Evolutionary conservation across 202 grass and related monocot species (phyloP), one percentile per base, ranked within the genome.

Genomic region (Zoysia matrella): DNA sequence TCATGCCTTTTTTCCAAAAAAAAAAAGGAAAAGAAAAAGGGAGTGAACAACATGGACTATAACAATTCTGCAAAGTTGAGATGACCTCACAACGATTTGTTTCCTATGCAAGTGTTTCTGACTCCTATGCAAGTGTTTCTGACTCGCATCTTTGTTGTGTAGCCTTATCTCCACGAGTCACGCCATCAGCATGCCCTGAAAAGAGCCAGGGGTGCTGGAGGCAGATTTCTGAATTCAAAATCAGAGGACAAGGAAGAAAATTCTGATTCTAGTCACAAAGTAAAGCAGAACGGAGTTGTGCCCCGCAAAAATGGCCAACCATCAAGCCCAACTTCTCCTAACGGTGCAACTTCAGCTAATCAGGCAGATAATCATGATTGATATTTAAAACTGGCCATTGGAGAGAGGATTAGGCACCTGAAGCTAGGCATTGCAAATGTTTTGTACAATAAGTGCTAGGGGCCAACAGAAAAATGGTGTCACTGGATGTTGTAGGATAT

Each of bases 151-250:
- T 91, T 15, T 53, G 8, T 16, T 80, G 52, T 67, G 52, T 72
- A 99, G 96, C 93, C 96, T 7, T 99, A 99, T 87, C 91, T 99
- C 46, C 96, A 99, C 2, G 96, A 99, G 64, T 99, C 96, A 1
- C 83, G 96, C 0, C 96, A 99, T 80, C 80, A 92, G 52, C 96
- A 99, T 92, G 96, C 96, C 47, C 56, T 99, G 67, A 94, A 95
- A 84, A 99, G 93, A 54, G 90, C 90, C 44, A 89, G 96, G 80
- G 96, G 96, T 77, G 86, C 88, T 67, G 96, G 96, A 83, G 96
- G 96, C 45, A 81, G 93, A 43, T 99, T 99, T 73, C 89, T 99
- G 61, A 94, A 99, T 86, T 75, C 85, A 68, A 95, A 95, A 55
- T 90, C 82, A n/a, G 90, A 98, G 53, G 92, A 85, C 45, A 84